These are phyloP conservation scores for Phylloporus rhodoxanthus DNA, from an alignment of 768 basidiomycete species.

Conservation along the genomic window DNA sequence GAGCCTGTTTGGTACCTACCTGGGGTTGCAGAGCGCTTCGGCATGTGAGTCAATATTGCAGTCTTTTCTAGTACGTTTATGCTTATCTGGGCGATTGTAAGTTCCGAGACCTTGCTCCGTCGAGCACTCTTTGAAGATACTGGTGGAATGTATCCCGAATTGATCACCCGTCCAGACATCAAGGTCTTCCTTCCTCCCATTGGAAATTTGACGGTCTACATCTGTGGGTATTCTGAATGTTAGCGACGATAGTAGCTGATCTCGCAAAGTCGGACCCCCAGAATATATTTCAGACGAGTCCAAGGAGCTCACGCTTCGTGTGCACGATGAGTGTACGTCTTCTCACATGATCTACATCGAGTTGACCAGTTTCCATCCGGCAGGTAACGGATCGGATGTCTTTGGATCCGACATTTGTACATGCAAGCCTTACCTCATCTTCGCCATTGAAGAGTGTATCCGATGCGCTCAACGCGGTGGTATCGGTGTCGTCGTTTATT, in stretches of 20 bases:
- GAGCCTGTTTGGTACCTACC: conserved; percentile 97
- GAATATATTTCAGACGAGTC: conserved; percentile 67
- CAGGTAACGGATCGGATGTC: conserved; percentile 91
- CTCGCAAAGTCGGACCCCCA: conserved; percentile 66
- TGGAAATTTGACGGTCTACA: conserved; percentile 86
- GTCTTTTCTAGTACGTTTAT: background rate
- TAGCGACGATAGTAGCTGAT: background rate
- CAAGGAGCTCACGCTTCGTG: conserved; percentile 80
- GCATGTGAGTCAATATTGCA: conserved; percentile 54
- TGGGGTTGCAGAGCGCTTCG: conserved; percentile 89
- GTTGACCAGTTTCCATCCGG: background rate
- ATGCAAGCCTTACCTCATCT: conserved; percentile 88
- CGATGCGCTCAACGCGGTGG: conserved; percentile 78
- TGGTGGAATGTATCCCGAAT: conserved; percentile 92
- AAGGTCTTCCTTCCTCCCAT: conserved; percentile 96
- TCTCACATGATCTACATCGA: background rate
- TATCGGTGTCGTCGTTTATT: conserved; percentile 90
- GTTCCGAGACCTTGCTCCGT: conserved; percentile 77
- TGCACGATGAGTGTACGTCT: conserved; percentile 84
- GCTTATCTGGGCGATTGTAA: conserved; percentile 23
- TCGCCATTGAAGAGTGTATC: conserved; percentile 91
- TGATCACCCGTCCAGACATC: conserved; percentile 92
- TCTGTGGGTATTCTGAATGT: conserved; percentile 47
- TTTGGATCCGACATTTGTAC: conserved; percentile 93
- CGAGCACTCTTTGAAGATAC: conserved; percentile 96